Base-by-base conservation (phyloP, 306 rosid species). In the Vigna hirtella region DNA sequence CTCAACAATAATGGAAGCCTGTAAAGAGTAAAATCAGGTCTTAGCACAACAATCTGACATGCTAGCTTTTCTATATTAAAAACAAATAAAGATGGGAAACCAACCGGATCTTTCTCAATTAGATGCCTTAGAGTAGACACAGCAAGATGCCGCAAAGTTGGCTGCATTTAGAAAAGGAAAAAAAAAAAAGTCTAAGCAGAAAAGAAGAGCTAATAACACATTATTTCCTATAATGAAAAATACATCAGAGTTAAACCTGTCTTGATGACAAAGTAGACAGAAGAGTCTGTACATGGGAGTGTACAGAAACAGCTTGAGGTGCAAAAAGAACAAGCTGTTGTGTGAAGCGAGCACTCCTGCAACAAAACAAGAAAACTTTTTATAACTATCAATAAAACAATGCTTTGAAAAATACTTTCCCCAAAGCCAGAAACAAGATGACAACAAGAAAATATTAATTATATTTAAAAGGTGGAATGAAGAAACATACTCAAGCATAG, bases 321-420 rank as follows among this genome's bases (percentile, higher is more conserved):
- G 98, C 98, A 88, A 95, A 95, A 85, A 95, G 87, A 82, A 91
- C 98, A 82, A 95, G 98, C 81, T 95, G 98, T 79, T 95, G 98
- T 26, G 97, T 95, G 83, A 95, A 95, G 83, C 98, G 93, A 14
- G 91, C 98, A 73, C 91, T 95, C 92, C 98, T 95, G 85, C 75
- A 70, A 81, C 52, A 45, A 42, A 81, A 76, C 61, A 81, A 66
- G 62, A 73, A 70, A 70, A 75, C 5, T 4, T 40, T 20, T 5
- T 18, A 77, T 56, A 69, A 80, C 67, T 38, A 47, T 20, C 68
- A 45, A 73, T 40, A 61, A 52, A 58, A 49, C 26, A 55, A 71
- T 7, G 5, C 9, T 67, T 65, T 18, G n/a, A 24, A 34, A 65
- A 74, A 16, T 38, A 80, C 40, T 28, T 64, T 42, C 34, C 67